Evolutionary conservation across 73 alveolate species (phyloP).

Genomic region (Tetrahymena borealis): DNA sequence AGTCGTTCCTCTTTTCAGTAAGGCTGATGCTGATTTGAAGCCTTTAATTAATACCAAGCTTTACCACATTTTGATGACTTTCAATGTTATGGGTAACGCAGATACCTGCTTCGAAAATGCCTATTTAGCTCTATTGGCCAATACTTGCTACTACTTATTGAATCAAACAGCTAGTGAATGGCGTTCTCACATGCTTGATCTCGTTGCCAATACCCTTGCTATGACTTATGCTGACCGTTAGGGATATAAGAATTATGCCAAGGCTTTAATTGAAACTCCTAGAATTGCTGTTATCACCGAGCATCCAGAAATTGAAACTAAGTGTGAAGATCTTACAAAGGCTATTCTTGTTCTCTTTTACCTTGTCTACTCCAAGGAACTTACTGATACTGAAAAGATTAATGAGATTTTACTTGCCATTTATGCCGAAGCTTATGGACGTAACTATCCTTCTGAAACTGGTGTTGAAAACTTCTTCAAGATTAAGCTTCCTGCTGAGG

Average conservation of each 20-base stretch:
- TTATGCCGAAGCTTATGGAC: background rate
- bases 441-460: background rate
- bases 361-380: background rate
- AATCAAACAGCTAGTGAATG: slow-evolving; percentile 10
- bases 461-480: background rate
- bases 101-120: slow-evolving; percentile 39
- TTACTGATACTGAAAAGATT: background rate
- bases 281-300: background rate
- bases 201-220: background rate
- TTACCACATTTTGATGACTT: slow-evolving; percentile 31
- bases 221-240: slow-evolving; percentile 7
- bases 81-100: slow-evolving; percentile 23
- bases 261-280: slow-evolving; percentile 6
- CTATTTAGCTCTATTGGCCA: slow-evolving; percentile 20
- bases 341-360: background rate
- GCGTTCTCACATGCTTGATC: slow-evolving; percentile 17
- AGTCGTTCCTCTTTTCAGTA: slow-evolving; percentile 15
- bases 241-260: background rate
- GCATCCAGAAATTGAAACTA: slow-evolving; percentile 5
- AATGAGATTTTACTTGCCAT: background rate
- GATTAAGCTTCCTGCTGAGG: background rate
- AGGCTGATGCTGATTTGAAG: background rate
- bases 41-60: slow-evolving; percentile 19
- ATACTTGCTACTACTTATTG: slow-evolving; percentile 9
- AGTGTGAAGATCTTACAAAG: slow-evolving; percentile 15